These are phyloP conservation scores for Thielaviopsis musarum DNA, from an alignment of 2,329 filamentous ascomycete species.

Conservation along the genomic window DNA sequence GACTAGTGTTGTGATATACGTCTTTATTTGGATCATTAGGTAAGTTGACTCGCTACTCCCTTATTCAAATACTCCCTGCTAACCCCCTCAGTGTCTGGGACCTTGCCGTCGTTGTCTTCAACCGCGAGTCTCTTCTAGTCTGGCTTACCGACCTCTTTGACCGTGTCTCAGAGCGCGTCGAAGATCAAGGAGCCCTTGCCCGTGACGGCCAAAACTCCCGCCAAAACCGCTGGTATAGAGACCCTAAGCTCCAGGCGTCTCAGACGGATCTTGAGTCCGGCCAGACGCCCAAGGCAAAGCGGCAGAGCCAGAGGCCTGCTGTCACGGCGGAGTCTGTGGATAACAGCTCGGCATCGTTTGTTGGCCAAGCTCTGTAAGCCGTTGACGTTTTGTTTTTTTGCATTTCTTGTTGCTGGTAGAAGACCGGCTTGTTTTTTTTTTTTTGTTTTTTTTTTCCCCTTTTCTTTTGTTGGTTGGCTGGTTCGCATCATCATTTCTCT, in stretches of 20 bases:
- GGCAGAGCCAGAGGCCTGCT: neutral
- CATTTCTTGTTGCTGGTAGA: neutral
- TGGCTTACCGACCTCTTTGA: conserved; percentile 6
- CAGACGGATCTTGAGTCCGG: neutral
- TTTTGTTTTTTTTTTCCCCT: too few relatives aligned
- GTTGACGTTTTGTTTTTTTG: neutral
- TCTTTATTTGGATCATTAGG: conserved; percentile 22
- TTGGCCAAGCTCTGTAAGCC: conserved; percentile 3
- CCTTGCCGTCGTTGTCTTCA: conserved; percentile 10
- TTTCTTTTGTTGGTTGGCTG: neutral
- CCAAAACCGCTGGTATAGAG: conserved; percentile 1
- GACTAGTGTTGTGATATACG: conserved; percentile 20
- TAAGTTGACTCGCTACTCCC: conserved; percentile 13
- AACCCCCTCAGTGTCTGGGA: conserved; percentile 11
- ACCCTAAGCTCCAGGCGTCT: neutral
- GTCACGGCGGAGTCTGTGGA: neutral
- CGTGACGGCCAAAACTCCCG: neutral
- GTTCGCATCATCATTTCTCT: neutral
- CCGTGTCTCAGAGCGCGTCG: neutral
- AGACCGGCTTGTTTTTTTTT: neutral
- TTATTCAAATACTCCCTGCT: neutral
- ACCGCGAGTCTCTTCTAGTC: conserved; percentile 5
- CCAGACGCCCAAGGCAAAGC: neutral
- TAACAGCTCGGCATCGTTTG: neutral
- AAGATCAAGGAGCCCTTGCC: neutral